Conservation (phyloP, 768 basidiomycete species). For the Tulasnella sp. region DNA sequence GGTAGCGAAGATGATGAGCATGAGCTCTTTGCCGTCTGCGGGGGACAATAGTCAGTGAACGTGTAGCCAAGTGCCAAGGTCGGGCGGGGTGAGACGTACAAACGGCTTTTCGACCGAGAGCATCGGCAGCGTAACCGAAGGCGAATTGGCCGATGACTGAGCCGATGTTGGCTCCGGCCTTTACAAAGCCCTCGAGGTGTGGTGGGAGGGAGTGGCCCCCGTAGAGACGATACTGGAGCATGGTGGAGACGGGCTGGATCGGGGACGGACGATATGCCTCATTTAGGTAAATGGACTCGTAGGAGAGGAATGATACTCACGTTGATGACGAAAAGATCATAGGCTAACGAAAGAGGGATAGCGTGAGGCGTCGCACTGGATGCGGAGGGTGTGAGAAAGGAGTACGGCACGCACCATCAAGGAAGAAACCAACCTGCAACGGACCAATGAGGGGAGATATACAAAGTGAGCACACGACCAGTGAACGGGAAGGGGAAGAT, state of each 20-base stretch:
- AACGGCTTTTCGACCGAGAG: conserved; percentile 64
- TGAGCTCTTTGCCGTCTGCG: conserved; percentile 41
- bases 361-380: not conserved
- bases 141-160: conserved; percentile 48
- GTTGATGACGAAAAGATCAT: conserved; percentile 70
- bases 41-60: not conserved
- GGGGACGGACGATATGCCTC: not conserved
- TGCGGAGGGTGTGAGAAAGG: not conserved
- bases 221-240: conserved; percentile 59
- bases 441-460: not conserved
- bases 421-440: conserved; percentile 61
- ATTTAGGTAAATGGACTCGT: not conserved
- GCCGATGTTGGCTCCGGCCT: conserved; percentile 65
- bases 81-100: conserved; percentile 34
- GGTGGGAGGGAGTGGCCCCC: conserved; percentile 50
- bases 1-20: conserved; percentile 75
- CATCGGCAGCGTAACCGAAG: conserved; percentile 57
- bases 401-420: conserved; percentile 52
- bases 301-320: conserved; percentile 38
- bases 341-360: conserved; percentile 44
- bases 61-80: not conserved
- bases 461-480: not conserved
- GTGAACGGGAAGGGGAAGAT: not conserved
- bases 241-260: conserved; percentile 24
- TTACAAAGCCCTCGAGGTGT: conserved; percentile 58